Evolutionary conservation across 192 early-diverging fungal species (phyloP), one percentile per base, ranked within the genome.

Genomic region (Podila clonocystis): DNA sequence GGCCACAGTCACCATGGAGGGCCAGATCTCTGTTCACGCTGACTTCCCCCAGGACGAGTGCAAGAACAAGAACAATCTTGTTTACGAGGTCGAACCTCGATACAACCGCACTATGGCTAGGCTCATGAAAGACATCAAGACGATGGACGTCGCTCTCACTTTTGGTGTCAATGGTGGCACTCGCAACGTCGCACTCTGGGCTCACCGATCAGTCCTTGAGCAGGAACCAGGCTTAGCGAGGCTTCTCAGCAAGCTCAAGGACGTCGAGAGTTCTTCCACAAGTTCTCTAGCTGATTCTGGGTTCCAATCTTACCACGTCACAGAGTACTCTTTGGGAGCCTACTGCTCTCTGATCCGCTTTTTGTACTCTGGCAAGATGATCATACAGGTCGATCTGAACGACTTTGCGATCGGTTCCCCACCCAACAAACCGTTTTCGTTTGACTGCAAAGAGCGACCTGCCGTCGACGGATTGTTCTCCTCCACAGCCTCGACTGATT

Each of bases 1-100:
- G 11, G 13, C 38, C 38, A 41, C 38, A 41, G 38, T 12, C 12
- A 1, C 38, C 12, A 1, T 13, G 65, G 60, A 58, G 30, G 76
- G 70, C 13, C 7, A 67, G 20, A 52, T 79, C 38, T 26, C 70
- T 24, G 26, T 72, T 17, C 70, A 72, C 38, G 22, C 41, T 22
- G 65, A 65, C 7, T 68, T 79, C 61, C 76, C 70, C 5, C 12
- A 33, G 19, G 33, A 72, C 11, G 63, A 41, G 33, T 79, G 70
- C 70, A 72, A 79, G 61, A 72, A 72, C 69, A 79, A 79, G 75
- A 68, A 65, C 36, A 79, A 68, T 58, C 68, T 72, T 12, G 76
- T 72, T 49, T 61, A 72, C 26, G 70, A 79, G 34, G 65, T 79
- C 24, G 65, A 34, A 6, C 33, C 33, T 34, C 33, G 33, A 3